Conservation (phyloP, 2,329 filamentous ascomycete species). For the Fusarium tricinctum region DNA sequence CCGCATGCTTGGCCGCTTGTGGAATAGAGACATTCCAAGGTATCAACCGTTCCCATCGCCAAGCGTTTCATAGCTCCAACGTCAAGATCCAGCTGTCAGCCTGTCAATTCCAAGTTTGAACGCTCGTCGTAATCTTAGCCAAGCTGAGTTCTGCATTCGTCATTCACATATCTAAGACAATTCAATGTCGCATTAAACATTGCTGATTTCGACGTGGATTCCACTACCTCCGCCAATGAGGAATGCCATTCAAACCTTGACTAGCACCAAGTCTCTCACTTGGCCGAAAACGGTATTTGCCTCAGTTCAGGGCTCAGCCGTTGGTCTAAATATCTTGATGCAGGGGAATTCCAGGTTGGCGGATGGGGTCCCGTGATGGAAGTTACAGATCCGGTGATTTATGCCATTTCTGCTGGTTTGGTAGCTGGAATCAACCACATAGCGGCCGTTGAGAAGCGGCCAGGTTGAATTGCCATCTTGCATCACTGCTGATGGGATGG, state of each 20-base stretch:
- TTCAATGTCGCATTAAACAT: not conserved
- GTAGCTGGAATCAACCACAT: not conserved
- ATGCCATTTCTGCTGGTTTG: not conserved
- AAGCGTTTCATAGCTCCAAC: not conserved
- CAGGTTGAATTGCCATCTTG: not conserved
- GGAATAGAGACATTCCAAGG: slow-evolving; percentile 14
- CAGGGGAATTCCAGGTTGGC: slow-evolving; percentile 31
- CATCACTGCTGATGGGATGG: too few relatives aligned
- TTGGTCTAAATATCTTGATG: slow-evolving; percentile 11
- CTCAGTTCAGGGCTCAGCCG: not conserved
- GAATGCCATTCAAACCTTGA: slow-evolving; percentile 30
- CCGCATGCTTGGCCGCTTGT: slow-evolving; percentile 6
- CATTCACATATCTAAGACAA: slow-evolving; percentile 25
- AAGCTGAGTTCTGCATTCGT: not conserved
- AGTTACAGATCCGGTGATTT: slow-evolving; percentile 1
- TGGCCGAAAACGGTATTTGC: slow-evolving; percentile 7
- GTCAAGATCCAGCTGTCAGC: not conserved
- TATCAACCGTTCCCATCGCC: not conserved
- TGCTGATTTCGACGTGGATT: slow-evolving; percentile 1
- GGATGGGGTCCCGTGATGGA: slow-evolving; percentile 2
- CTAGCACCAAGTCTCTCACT: not conserved
- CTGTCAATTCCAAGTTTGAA: not conserved
- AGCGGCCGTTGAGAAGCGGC: not conserved
- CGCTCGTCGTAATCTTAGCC: not conserved
- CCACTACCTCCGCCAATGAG: not conserved